phyloP scores from a whole-genome alignment of 73 alveolate genomes.

The Tetrahymena elliotti region DNA sequence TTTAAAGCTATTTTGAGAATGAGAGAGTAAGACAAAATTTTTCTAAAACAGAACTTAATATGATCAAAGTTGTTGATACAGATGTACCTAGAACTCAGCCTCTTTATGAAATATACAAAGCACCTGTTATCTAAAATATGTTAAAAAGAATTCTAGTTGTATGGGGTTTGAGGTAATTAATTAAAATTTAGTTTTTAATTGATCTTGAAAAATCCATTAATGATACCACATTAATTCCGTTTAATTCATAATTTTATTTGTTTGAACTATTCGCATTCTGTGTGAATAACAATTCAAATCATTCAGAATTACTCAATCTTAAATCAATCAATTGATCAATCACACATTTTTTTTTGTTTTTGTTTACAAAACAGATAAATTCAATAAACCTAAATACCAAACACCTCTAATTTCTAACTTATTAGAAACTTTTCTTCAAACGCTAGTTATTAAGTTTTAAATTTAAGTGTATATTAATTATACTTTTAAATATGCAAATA shows the following conservation, averaged over 20 bases:
- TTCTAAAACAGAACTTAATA: constrained; percentile 28
- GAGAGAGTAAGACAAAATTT: constrained; percentile 13
- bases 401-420: neutral
- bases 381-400: neutral
- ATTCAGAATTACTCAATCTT: no score
- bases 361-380: neutral
- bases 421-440: neutral
- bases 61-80: constrained; percentile 5
- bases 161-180: constrained; percentile 12
- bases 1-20: constrained; percentile 23
- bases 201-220: neutral
- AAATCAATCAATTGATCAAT: neutral
- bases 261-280: neutral
- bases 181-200: neutral
- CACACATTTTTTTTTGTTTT: neutral
- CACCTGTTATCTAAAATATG: neutral
- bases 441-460: neutral
- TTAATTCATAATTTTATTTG: neutral
- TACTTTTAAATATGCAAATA: no score
- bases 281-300: no score
- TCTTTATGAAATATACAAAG: constrained; percentile 4
- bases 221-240: neutral
- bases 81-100: constrained; percentile 36
- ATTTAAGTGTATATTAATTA: neutral
- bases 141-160: constrained; percentile 27